Base-by-base conservation (phyloP, 768 basidiomycete genomes). In the Coprinellus aureogranulatus region DNA sequence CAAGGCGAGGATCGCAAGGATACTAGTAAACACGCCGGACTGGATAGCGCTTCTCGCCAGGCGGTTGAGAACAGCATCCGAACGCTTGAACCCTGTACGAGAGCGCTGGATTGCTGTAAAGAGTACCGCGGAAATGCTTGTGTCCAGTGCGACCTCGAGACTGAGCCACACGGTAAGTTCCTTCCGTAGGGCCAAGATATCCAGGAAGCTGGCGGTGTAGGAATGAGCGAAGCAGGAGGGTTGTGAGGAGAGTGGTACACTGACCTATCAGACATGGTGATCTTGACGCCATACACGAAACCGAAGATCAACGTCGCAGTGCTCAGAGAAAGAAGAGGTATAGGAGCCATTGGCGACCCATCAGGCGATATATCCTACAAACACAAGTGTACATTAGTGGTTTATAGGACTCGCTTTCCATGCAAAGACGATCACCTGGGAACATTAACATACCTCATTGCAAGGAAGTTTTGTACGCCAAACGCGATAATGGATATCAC, bases 41-140 rank as follows among this genome's bases (percentile, higher is more conserved):
- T 52, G 50, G 6, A 52, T 37, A 4, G 50, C 50, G 25, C 50
- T 52, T 37, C 50, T 52, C 8, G 31, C 34, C n/a, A 52, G 46
- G 20, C 37, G 46, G 6, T 47, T 56, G 3, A 47, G 25, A 58
- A 58, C 53, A 55, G 61, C 49, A 54, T 54, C 49, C 25, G 53
- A 25, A 48, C 48, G 42, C 44, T 52, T 31, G 31, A 52, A 52
- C 9, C 50, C 50, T 8, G 50, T 52, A 14, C 50, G 50, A 20
- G 50, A 34, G 9, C 31, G 30, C 12, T 52, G 50, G 18, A 52
- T 28, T 14, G 50, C n/a, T 27, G 31, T 39, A 1, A 52, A 22
- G 3, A 52, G 50, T 4, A 37, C 34, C 5, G 50, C 50, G 30
- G 20, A 16, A 8, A 52, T 14, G 22, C 31, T 52, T 9, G 31